Evolutionary conservation across 164 flowering plant species (phyloP), one percentile per base, ranked within the genome.

Genomic region (Aristolochia californica): DNA sequence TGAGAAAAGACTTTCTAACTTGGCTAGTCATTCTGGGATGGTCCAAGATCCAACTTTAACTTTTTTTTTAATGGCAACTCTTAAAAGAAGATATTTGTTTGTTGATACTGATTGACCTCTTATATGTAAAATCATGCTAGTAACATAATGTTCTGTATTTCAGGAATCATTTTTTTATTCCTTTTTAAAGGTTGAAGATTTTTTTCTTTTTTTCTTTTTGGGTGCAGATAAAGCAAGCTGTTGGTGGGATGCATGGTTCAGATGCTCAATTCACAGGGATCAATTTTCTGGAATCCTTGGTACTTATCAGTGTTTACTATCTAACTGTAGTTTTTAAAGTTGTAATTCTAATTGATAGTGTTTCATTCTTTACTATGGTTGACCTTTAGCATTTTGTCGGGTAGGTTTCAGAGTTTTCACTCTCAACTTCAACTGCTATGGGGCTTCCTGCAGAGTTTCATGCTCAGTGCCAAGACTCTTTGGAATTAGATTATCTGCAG

Each of bases 361-460:
- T 50, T 45, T 26, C 27, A 43, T 61, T 22, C 51, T 55, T 55
- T 48, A 40, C 24, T 28, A 9, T 48, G 23, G 25, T 28, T 24
- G n/a, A 8, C 23, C 3, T 26, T 17, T 14, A 22, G 4, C 1
- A 38, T 30, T 27, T 45, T 44, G 22, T 45, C 22, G 58, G 57
- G 47, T 75, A 94, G 99, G 95, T 94, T 43, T 85, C 91, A 56
- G 99, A 94, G 70, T 94, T 93, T 79, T 84, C 89, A 17, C 96
- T 90, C 5, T 80, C 93, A 65, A 90, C 97, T 26, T 84, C 95
- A 58, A 78, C 84, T 75, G 80, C 91, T 23, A 84, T 94, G 95
- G 85, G 88, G 55, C 97, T 94, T 71, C 96, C 99, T 38, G 72
- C 82, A 68, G 99, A 94, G 77, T 85, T 90, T 67, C 97, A 94